phyloP scores from a whole-genome alignment of 2,329 filamentous ascomycete species.

The Cryphonectria radicalis region DNA sequence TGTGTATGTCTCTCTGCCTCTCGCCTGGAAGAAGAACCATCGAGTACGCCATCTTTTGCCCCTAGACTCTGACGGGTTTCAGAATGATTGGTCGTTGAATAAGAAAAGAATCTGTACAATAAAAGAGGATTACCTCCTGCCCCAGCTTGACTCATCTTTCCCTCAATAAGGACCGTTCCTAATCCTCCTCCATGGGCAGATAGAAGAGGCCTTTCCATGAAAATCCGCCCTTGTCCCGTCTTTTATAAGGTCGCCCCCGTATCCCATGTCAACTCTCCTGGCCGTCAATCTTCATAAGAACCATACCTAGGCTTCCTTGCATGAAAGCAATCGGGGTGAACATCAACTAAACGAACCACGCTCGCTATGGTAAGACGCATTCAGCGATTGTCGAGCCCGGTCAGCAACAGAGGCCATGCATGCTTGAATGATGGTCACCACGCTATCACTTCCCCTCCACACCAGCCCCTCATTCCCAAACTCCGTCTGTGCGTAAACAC shows the following conservation, averaged over 20 bases:
- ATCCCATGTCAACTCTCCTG: conserved; percentile 2
- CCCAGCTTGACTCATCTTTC: background rate
- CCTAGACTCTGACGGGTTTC: conserved; percentile 24
- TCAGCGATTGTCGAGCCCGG: conserved; percentile 16
- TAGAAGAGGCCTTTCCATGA: background rate
- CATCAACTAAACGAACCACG: background rate
- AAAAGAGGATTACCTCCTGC: conserved; percentile 13
- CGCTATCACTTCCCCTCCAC: background rate
- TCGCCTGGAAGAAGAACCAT: conserved; percentile 24
- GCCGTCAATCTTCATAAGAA: conserved; percentile 4
- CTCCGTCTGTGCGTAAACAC: conserved; percentile 14
- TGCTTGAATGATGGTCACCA: conserved; percentile 17
- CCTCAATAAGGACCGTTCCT: background rate
- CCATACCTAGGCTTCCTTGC: conserved; percentile 1
- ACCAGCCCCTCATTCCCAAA: background rate
- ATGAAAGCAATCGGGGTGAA: background rate
- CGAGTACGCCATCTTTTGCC: conserved; percentile 28
- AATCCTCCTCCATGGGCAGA: conserved; percentile 2
- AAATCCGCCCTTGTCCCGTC: background rate
- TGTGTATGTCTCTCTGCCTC: conserved; percentile 19
- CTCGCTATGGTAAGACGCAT: conserved; percentile 13
- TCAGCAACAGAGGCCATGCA: conserved; percentile 15
- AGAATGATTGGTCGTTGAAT: conserved; percentile 27
- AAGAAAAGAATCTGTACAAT: conserved; percentile 22
- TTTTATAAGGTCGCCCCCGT: conserved; percentile 5